These are phyloP conservation scores for Populus davidiana DNA, from an alignment of 345 rosid genomes.

Conservation along the genomic window DNA sequence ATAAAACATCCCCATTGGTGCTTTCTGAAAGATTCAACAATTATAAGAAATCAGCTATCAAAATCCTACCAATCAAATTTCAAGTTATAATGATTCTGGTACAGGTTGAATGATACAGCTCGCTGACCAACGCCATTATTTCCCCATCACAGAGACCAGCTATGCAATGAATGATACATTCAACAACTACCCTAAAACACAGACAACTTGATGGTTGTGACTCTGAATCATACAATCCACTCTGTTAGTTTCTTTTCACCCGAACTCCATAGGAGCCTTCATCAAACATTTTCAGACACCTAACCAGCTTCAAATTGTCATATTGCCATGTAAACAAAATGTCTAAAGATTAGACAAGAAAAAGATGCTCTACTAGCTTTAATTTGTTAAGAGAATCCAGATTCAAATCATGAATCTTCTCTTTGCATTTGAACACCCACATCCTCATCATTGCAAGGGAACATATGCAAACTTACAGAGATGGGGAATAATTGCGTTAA, in stretches of 20 bases:
- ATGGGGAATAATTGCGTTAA: not conserved
- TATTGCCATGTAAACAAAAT: no score
- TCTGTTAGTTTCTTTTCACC: not conserved
- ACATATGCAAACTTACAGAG: not conserved
- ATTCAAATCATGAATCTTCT: not conserved
- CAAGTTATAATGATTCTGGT: not conserved
- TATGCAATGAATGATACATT: not conserved
- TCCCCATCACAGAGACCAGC: not conserved
- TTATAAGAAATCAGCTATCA: not conserved
- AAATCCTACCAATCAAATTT: not conserved
- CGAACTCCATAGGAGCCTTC: not conserved
- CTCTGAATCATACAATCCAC: not conserved
- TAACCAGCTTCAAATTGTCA: not conserved
- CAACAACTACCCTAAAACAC: not conserved
- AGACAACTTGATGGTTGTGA: not conserved
- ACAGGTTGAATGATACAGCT: not conserved
- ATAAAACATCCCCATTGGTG: not conserved
- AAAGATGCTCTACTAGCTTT: no score
- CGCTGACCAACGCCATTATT: not conserved
- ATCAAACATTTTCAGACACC: not conserved
- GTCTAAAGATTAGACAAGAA: no score
- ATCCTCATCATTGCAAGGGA: not conserved
- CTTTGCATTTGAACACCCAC: not conserved
- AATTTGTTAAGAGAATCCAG: not conserved
- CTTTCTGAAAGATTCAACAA: not conserved